A percentile compares a stretch with the other conserved stretches of the same genome.
Conservation (phyloP, 495 filamentous ascomycete genomes). For the Neurospora tetraspora region DNA sequence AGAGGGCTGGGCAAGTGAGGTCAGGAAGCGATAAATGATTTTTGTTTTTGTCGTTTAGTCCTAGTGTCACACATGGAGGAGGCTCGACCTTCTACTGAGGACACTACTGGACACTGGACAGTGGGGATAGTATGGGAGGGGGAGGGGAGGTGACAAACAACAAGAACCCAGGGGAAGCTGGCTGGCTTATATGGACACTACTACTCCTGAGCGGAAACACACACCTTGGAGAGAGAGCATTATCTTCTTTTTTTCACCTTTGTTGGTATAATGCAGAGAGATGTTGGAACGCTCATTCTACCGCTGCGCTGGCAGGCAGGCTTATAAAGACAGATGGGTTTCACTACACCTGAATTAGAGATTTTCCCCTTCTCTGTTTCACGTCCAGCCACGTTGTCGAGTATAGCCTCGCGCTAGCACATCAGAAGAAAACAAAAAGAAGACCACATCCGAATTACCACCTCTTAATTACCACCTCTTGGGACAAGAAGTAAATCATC, state of each 20-base stretch:
- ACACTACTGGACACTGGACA: background rate
- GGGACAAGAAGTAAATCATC: too few relatives aligned
- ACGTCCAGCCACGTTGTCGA: background rate
- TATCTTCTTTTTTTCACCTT: background rate
- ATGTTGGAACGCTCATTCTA: background rate
- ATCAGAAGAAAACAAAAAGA: background rate
- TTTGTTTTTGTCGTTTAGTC: background rate
- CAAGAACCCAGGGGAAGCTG: background rate
- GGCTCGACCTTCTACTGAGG: background rate
- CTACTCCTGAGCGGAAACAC: background rate
- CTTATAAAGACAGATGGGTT: background rate
- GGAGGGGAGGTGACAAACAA: background rate
- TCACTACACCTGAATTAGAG: background rate
- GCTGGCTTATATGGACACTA: background rate
- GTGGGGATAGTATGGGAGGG: background rate
- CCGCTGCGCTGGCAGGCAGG: background rate
- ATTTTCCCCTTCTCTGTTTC: background rate
- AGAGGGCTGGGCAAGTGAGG: slow-evolving; percentile 87
- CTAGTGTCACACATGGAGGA: background rate
- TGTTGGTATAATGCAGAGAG: background rate
- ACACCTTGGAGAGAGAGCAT: background rate
- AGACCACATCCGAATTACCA: background rate
- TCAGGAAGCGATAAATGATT: slow-evolving; percentile 62
- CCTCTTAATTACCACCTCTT: too few relatives aligned
- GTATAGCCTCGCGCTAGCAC: background rate